These are phyloP conservation scores for Citrus trifoliata DNA, from an alignment of 345 rosid species.

Conservation along the genomic window DNA sequence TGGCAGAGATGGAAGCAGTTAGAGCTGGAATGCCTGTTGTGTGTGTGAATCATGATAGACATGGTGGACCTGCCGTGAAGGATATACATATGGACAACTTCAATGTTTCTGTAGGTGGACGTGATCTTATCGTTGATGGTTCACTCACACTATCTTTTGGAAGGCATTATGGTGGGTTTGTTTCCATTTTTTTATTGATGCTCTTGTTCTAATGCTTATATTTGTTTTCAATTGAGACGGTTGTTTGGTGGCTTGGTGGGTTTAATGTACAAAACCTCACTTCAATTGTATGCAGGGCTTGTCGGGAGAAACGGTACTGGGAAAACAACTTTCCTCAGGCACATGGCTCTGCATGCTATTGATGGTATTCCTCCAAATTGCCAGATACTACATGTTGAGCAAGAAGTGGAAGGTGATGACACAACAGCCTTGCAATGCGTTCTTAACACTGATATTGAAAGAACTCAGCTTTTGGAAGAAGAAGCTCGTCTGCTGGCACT, in stretches of 20 bases:
- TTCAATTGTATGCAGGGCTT: conserved; percentile 55
- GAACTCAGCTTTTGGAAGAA: conserved; percentile 81
- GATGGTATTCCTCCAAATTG: conserved; percentile 94
- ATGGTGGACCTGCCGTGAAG: conserved; percentile 73
- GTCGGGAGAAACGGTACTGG: conserved; percentile 99
- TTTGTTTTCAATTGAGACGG: not conserved
- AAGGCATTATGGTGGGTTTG: conserved; percentile 89
- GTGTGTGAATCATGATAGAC: conserved; percentile 70
- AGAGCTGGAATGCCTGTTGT: conserved; percentile 93
- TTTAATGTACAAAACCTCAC: not conserved
- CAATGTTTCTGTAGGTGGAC: conserved; percentile 92
- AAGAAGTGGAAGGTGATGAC: conserved; percentile 93
- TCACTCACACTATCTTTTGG: conserved; percentile 84
- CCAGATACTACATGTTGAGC: conserved; percentile 97
- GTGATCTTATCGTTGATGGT: conserved; percentile 94
- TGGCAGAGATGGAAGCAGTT: conserved; percentile 96
- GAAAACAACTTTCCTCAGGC: conserved; percentile 93
- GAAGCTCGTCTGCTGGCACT: conserved; percentile 62
- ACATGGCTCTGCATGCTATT: conserved; percentile 98
- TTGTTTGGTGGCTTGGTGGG: not conserved
- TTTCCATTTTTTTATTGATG: conserved; percentile 9
- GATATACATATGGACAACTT: conserved; percentile 95
- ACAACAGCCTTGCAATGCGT: conserved; percentile 92
- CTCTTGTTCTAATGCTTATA: not conserved
- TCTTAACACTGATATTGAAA: conserved; percentile 85